A percentile compares a stretch with the other conserved stretches of the same genome.
Evolutionary conservation across 805 yeast species (phyloP).

Genomic region (Metschnikowia baotianmanensis): DNA sequence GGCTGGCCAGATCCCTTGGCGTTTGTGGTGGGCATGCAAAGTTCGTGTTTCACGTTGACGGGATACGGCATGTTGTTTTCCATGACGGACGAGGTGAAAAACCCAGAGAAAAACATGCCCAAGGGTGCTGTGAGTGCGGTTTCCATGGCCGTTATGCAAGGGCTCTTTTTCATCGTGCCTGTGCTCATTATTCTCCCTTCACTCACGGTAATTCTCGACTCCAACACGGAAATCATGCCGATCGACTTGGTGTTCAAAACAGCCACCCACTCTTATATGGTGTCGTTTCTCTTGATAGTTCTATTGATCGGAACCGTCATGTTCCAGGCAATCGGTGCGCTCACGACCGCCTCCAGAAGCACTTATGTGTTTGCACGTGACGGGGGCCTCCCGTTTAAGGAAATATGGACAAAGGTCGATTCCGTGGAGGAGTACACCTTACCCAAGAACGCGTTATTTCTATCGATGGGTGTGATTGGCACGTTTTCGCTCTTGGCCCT

Average conservation of each 20-base stretch:
- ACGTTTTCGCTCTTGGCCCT: slow-evolving; percentile 63
- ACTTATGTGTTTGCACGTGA: slow-evolving; percentile 82
- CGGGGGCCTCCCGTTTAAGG: slow-evolving; percentile 68
- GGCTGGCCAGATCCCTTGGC: slow-evolving; percentile 76
- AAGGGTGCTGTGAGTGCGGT: slow-evolving; percentile 69
- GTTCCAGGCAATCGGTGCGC: slow-evolving; percentile 76
- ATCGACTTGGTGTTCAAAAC: slow-evolving; percentile 72
- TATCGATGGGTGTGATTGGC: slow-evolving; percentile 62
- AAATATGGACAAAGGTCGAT: slow-evolving; percentile 65
- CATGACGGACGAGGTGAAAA: slow-evolving; percentile 76
- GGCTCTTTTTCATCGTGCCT: slow-evolving; percentile 70
- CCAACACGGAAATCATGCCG: slow-evolving; percentile 66
- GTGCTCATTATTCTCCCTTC: slow-evolving; percentile 72
- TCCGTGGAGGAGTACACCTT: slow-evolving; percentile 52
- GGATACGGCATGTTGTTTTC: slow-evolving; percentile 83
- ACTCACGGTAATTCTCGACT: slow-evolving; percentile 51
- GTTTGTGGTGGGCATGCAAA: slow-evolving; percentile 73
- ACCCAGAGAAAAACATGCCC: slow-evolving; percentile 73
- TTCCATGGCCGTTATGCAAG: slow-evolving; percentile 61
- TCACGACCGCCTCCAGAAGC: slow-evolving; percentile 80
- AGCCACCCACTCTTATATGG: slow-evolving; percentile 64
- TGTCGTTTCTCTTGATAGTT: slow-evolving; percentile 66
- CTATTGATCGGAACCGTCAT: slow-evolving; percentile 66
- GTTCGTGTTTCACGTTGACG: slow-evolving; percentile 74
- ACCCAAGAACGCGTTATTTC: slow-evolving; percentile 66